These are phyloP conservation scores for Cyclospora cayetanensis DNA, from an alignment of 169 alveolate genomes.

Conservation along the genomic window DNA sequence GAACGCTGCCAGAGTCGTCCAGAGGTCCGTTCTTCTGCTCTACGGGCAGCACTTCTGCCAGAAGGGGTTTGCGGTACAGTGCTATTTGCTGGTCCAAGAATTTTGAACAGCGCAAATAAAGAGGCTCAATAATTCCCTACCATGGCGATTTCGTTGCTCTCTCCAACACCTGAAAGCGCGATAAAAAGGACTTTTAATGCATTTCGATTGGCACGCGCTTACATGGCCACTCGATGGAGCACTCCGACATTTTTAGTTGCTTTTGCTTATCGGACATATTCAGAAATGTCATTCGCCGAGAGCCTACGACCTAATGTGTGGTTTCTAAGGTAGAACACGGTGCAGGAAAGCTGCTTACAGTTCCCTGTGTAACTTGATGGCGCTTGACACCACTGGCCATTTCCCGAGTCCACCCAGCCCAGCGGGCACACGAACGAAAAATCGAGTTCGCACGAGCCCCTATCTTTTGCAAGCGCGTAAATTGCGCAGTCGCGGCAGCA, in stretches of 20 bases:
- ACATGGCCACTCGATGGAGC: conserved; percentile 57
- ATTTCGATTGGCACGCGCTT: not conserved
- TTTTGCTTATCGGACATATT: conserved; percentile 2
- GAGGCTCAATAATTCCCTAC: not conserved
- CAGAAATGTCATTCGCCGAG: not conserved
- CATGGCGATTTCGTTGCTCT: not conserved
- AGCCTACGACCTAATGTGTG: not conserved
- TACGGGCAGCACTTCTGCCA: not conserved
- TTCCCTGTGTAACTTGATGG: conserved; percentile 9
- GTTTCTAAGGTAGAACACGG: not conserved
- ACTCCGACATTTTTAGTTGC: conserved; percentile 1
- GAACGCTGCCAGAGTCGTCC: not conserved
- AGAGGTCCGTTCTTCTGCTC: not conserved
- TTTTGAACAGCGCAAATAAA: not conserved
- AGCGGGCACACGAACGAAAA: conserved; percentile 35
- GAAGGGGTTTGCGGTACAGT: not conserved
- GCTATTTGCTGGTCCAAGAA: not conserved
- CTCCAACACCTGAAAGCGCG: not conserved
- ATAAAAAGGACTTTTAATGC: not conserved
- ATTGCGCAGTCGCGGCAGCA: not conserved
- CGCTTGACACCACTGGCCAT: conserved; percentile 35
- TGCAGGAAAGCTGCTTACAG: not conserved
- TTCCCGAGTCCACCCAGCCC: conserved; percentile 55
- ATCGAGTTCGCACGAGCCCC: conserved; percentile 18
- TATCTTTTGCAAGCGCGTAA: not conserved